Conservation (phyloP, 495 filamentous ascomycete genomes). For the Podospora fimiseda region DNA sequence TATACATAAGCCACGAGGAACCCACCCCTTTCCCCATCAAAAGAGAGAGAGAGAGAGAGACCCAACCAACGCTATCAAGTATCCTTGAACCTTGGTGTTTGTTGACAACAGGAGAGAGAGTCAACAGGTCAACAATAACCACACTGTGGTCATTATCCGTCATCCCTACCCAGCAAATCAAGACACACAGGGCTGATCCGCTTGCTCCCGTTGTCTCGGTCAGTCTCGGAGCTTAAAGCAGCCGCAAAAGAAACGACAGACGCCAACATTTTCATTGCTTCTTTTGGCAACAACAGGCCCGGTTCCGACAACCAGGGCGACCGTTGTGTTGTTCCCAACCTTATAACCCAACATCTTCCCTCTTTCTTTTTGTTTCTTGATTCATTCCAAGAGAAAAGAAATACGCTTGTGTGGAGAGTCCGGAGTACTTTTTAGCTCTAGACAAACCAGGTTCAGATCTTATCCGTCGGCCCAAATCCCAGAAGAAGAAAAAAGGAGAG, state of each 20-base stretch:
- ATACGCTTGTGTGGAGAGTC: neutral
- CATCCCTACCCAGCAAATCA: neutral
- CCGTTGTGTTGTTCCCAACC: neutral
- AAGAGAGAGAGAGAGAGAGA: neutral
- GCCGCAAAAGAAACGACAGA: slow-evolving; percentile 10
- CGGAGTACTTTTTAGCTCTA: neutral
- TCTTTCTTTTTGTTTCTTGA: neutral
- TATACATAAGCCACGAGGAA: slow-evolving; percentile 24
- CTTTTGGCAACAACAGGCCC: neutral
- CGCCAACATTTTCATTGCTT: neutral
- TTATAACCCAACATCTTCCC: neutral
- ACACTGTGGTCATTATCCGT: too few relatives aligned
- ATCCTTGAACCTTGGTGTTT: neutral
- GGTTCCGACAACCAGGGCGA: neutral
- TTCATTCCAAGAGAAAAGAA: neutral
- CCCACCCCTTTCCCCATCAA: slow-evolving; percentile 8
- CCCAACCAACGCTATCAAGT: neutral
- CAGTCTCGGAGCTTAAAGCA: slow-evolving; percentile 12
- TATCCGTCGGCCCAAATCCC: neutral
- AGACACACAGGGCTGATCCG: neutral
- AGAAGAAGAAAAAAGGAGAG: neutral
- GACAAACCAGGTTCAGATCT: too few relatives aligned
- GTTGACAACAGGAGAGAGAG: neutral
- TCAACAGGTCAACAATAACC: neutral
- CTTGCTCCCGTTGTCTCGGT: slow-evolving; percentile 14